A percentile compares a stretch with the other conserved stretches of the same genome.
Evolutionary conservation across 2,329 filamentous ascomycete species (phyloP).

Genomic region (Curvularia verruculosa): DNA sequence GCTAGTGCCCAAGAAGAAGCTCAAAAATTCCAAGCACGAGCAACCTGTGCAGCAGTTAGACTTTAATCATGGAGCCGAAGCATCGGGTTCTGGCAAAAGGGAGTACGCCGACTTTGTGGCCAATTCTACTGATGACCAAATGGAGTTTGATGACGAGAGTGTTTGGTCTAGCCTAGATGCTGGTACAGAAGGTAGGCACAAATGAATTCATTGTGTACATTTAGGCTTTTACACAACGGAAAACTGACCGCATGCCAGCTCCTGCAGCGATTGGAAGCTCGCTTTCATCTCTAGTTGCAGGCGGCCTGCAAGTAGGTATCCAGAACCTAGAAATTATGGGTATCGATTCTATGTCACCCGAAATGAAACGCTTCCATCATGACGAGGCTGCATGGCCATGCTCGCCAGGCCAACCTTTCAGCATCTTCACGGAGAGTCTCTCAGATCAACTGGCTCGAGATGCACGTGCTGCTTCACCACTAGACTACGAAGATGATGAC

Average conservation of each 20-base stretch:
- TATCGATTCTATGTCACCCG: background rate
- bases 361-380: constrained; percentile 12
- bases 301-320: constrained; percentile 1
- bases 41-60: background rate
- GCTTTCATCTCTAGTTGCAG: background rate
- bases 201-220: background rate
- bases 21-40: background rate
- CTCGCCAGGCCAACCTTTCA: constrained; percentile 19
- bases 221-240: background rate
- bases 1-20: constrained; percentile 1
- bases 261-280: background rate
- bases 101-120: background rate
- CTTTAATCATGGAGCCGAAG: background rate
- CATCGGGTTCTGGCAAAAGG: background rate
- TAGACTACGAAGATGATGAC: constrained; percentile 28
- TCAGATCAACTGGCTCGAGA: constrained; percentile 28
- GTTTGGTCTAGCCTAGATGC: background rate
- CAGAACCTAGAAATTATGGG: background rate
- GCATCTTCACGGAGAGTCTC: constrained; percentile 24
- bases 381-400: constrained; percentile 16
- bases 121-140: background rate
- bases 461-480: constrained; percentile 24
- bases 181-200: background rate
- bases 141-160: background rate
- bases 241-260: constrained; percentile 8